These are phyloP conservation scores for Vigna angularis DNA, from an alignment of 306 rosid genomes.

Conservation along the genomic window DNA sequence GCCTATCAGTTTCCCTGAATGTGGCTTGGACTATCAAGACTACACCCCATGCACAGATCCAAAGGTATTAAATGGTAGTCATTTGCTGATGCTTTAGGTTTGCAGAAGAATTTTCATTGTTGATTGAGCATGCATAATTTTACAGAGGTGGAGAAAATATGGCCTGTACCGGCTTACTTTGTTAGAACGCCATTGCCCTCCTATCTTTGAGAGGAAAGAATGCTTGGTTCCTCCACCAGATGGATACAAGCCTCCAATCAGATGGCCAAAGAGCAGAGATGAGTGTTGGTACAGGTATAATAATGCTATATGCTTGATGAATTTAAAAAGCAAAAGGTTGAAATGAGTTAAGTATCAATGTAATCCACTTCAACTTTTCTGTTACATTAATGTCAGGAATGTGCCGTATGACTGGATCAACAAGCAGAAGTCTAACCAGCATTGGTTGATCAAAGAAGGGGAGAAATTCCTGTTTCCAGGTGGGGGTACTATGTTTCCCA, in stretches of 20 bases:
- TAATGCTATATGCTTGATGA: constrained; percentile 11
- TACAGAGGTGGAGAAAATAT: constrained; percentile 92
- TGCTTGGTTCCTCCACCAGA: constrained; percentile 94
- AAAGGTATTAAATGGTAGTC: constrained; percentile 60
- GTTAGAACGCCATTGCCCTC: constrained; percentile 98
- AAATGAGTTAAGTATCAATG: constrained; percentile 6
- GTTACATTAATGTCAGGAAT: constrained; percentile 64
- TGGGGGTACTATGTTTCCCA: constrained; percentile 98
- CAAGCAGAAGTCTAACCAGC: constrained; percentile 90
- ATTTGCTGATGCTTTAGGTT: constrained; percentile 27
- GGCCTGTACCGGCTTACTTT: constrained; percentile 80
- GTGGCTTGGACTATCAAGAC: constrained; percentile 78
- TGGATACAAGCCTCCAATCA: constrained; percentile 91
- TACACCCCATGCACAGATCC: constrained; percentile 99
- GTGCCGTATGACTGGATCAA: constrained; percentile 99
- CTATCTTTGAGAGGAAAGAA: constrained; percentile 79
- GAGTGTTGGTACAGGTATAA: constrained; percentile 95
- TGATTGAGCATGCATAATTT: constrained; percentile 46
- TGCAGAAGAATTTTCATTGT: constrained; percentile 16
- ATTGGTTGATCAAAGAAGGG: constrained; percentile 97
- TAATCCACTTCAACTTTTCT: constrained; percentile 8
- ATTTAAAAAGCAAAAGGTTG: background rate
- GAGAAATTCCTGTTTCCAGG: constrained; percentile 98
- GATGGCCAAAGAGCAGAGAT: constrained; percentile 96
- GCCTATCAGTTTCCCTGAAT: constrained; percentile 63